Conservation (phyloP, 2,329 filamentous ascomycete species). For the Pestalotiopsis sp. region DNA sequence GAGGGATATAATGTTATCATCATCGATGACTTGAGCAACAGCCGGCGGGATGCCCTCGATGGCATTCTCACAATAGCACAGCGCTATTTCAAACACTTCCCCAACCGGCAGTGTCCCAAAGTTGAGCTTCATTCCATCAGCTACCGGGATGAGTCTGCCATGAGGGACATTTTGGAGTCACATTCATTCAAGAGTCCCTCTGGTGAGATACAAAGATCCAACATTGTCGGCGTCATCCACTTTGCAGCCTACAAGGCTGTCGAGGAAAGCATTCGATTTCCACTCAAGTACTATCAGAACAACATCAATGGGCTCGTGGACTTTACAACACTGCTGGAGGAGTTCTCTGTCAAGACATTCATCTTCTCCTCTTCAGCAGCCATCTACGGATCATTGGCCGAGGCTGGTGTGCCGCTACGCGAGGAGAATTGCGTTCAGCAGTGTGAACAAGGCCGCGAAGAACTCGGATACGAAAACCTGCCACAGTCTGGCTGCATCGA, state of each 20-base stretch:
- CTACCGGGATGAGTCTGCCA: constrained; percentile 31
- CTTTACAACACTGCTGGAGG: constrained; percentile 57
- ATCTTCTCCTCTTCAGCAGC: constrained; percentile 71
- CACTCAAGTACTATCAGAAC: constrained; percentile 68
- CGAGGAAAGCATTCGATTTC: constrained; percentile 61
- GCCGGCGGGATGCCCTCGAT: neutral
- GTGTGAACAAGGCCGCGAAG: neutral
- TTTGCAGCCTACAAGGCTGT: constrained; percentile 71
- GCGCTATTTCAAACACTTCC: neutral
- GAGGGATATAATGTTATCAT: constrained; percentile 56
- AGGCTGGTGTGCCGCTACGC: neutral
- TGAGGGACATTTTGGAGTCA: constrained; percentile 29
- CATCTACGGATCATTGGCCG: constrained; percentile 54
- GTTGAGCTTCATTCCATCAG: neutral
- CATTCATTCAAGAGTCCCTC: constrained; percentile 5
- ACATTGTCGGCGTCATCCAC: constrained; percentile 66
- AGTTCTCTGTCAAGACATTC: constrained; percentile 65
- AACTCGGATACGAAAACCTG: neutral
- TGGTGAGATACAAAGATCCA: constrained; percentile 30
- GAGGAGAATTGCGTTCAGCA: constrained; percentile 8
- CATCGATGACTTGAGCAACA: constrained; percentile 48
- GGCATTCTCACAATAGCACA: constrained; percentile 2
- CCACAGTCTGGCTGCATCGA: neutral
- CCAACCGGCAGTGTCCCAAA: neutral
- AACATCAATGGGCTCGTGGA: constrained; percentile 47